Conservation (phyloP, 345 rosid genomes). For the Eucalyptus marginata region DNA sequence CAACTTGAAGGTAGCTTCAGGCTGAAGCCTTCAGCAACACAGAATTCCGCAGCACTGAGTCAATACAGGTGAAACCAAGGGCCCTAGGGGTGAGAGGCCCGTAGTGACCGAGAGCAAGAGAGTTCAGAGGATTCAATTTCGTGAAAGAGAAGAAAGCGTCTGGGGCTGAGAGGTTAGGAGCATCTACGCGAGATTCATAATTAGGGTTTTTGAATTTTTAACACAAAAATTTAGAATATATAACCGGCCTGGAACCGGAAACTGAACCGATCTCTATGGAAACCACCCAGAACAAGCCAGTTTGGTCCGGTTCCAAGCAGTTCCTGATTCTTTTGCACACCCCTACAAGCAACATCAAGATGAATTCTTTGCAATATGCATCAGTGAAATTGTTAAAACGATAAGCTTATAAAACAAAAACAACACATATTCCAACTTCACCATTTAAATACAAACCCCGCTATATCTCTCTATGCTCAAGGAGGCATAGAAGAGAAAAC, state of each 20-base stretch:
- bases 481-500: not conserved
- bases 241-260: too few relatives aligned
- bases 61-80: not conserved
- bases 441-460: not conserved
- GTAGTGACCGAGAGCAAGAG: not conserved
- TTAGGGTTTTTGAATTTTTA: too few relatives aligned
- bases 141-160: not conserved
- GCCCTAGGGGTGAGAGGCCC: not conserved
- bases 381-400: not conserved
- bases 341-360: not conserved
- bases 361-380: not conserved
- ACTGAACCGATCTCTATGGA: not conserved
- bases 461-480: not conserved
- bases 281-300: not conserved
- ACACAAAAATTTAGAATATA: too few relatives aligned
- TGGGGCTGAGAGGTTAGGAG: not conserved
- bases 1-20: not conserved
- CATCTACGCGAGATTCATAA: too few relatives aligned
- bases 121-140: not conserved
- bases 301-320: rapidly evolving
- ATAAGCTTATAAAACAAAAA: not conserved
- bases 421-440: not conserved
- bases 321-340: not conserved
- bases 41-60: not conserved
- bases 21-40: not conserved